These are phyloP conservation scores for Phytophthora uliginosa DNA, from an alignment of 352 stramenopile species.

Conservation along the genomic window DNA sequence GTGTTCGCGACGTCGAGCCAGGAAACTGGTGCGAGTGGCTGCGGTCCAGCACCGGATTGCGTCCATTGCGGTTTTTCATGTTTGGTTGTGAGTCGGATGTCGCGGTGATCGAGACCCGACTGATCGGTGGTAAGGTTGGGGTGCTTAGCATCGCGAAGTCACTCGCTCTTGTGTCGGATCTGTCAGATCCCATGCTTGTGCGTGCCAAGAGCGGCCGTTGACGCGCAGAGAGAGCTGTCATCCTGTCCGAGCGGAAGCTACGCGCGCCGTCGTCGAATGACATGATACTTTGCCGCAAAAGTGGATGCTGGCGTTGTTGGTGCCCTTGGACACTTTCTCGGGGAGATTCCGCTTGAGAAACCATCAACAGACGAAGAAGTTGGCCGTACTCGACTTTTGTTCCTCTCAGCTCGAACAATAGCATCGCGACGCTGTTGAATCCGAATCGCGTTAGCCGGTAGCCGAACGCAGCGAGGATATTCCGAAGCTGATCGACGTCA, in stretches of 20 bases:
- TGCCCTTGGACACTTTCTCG: slow-evolving; percentile 1
- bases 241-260: slow-evolving; percentile 10
- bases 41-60: slow-evolving; percentile 22
- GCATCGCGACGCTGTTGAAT: slow-evolving; percentile 69
- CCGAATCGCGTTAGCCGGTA: slow-evolving; percentile 63
- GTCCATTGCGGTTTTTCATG: slow-evolving; percentile 15
- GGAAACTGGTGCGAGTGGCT: slow-evolving; percentile 34
- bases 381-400: slow-evolving; percentile 59
- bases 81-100: slow-evolving; percentile 11
- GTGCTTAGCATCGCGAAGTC: slow-evolving; percentile 37
- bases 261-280: slow-evolving; percentile 9
- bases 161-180: slow-evolving; percentile 23
- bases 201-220: slow-evolving; percentile 34
- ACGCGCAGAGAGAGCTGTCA: background rate
- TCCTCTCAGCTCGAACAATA: slow-evolving; percentile 58
- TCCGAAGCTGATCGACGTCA: slow-evolving; percentile 54
- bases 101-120: slow-evolving; percentile 7
- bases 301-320: slow-evolving; percentile 28
- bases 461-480: slow-evolving; percentile 48
- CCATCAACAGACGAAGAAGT: slow-evolving; percentile 46
- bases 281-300: slow-evolving; percentile 28
- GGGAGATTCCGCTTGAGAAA: slow-evolving; percentile 30
- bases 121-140: slow-evolving; percentile 11
- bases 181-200: slow-evolving; percentile 30
- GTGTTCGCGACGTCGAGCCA: slow-evolving; percentile 32